Base-by-base conservation (phyloP, 805 yeast species). In the Barnettozyma wickerhamii region DNA sequence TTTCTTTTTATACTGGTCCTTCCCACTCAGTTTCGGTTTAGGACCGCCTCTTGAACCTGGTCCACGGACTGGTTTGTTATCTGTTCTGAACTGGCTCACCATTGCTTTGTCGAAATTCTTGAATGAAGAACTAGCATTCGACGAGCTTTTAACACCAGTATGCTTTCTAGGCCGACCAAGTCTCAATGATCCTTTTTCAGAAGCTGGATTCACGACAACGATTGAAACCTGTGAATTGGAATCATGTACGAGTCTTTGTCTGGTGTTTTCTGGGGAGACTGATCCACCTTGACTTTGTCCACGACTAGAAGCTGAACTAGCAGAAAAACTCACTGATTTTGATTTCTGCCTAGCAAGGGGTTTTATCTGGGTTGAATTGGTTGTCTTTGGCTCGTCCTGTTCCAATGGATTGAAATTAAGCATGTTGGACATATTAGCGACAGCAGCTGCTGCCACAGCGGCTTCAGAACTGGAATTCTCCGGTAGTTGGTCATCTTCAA, bases 31-130 rank as follows among this genome's bases (percentile, higher is more conserved):
- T n/a, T 17, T 14, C 13, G 35, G 33, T 32, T 46, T 47, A 23
- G 50, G 42, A 13, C 58, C 56, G 17, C 58, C 56, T 42, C 61
- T 47, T 10, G 60, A 55, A 2, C 61, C 61, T 1, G 59, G 59
- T 0, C 61, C 61, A 15, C 38, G 21, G 1, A 56, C 21, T 10
- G 61, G 61, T 35, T 24, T 41, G 2, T 52, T 40, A 34, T 56
- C 61, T 5, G 51, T 42, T 42, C 61, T 51, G 29, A 56, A 56
- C 12, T 35, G 47, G 4, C 59, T 52, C 3, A 56, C 31, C 6
- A 56, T 24, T 12, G 53, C 46, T 32, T 54, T 53, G 19, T 55
- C 55, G 13, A 31, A 32, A 42, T 55, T 56, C 10, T 43, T 43
- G 10, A 42, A 24, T 0, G 61, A 46, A 1, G 42, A 20, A 1